Evolutionary conservation across 257 asterid species (phyloP).

Genomic region (Fraxinus anomala): DNA sequence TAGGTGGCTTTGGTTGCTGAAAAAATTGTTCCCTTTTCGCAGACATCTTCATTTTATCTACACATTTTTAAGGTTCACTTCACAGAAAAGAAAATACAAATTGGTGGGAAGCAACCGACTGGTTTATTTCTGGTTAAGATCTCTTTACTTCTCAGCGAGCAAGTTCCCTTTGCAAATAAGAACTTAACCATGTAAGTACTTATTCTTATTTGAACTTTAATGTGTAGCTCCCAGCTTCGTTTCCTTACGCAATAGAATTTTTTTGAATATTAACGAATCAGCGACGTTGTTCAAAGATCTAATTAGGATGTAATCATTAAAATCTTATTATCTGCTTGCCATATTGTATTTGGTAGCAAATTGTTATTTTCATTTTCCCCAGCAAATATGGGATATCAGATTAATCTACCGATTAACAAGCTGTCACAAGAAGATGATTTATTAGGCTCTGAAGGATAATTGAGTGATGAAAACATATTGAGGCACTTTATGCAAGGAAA

Average conservation of each 20-base stretch:
- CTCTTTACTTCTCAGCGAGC: constrained; percentile 78
- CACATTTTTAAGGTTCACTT: constrained; percentile 86
- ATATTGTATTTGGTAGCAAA: neutral
- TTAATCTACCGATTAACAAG: neutral
- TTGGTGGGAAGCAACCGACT: constrained; percentile 94
- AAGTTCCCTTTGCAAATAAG: constrained; percentile 78
- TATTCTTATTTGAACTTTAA: constrained; percentile 7
- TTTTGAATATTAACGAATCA: constrained; percentile 3
- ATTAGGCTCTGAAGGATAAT: neutral
- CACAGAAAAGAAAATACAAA: constrained; percentile 74
- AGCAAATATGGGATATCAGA: neutral
- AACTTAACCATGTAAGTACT: constrained; percentile 73
- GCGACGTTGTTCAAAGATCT: neutral
- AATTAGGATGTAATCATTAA: neutral
- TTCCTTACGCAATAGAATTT: constrained; percentile 12
- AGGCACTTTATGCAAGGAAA: neutral
- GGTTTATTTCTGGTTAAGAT: constrained; percentile 73
- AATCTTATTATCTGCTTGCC: constrained; percentile 2
- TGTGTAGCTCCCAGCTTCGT: constrained; percentile 14
- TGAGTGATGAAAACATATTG: neutral
- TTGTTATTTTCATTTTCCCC: constrained; percentile 7
- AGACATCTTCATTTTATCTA: constrained; percentile 88
- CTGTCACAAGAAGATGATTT: neutral
- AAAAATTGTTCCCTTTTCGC: constrained; percentile 38
- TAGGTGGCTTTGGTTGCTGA: constrained; percentile 28